phyloP scores from a whole-genome alignment of 192 early-diverging fungal species.

The Pecoramyces ruminantium region DNA sequence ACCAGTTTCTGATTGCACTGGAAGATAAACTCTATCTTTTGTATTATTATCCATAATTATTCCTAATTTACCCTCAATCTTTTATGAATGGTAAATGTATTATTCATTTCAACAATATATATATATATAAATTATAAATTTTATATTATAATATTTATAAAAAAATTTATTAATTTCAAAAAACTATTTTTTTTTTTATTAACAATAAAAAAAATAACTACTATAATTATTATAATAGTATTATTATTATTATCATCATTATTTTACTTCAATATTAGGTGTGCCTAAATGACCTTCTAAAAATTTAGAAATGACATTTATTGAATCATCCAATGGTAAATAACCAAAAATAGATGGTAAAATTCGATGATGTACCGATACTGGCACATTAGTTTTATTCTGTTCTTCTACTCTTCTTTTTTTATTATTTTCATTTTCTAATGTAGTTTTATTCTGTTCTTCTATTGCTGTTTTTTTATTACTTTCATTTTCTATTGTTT shows the following conservation, averaged over 20 bases:
- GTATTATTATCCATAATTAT: background rate
- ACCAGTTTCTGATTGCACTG: background rate
- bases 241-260: no score
- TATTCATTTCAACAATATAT: no score
- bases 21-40: background rate
- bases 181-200: no score
- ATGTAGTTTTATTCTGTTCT: background rate
- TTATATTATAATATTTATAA: no score
- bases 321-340: background rate
- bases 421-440: background rate
- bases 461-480: background rate
- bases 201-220: no score
- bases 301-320: background rate
- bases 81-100: no score
- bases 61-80: background rate
- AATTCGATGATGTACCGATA: background rate
- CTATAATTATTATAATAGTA: no score
- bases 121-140: no score
- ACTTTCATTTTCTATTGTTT: background rate
- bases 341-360: background rate
- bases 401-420: background rate
- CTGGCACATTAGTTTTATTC: background rate
- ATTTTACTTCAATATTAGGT: background rate
- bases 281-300: background rate
- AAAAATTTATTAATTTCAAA: no score